Percentiles rank a stretch among this genome's conserved stretches.
Evolutionary conservation across 139 green algal genomes (phyloP).

Genomic region (Chlorella vulgaris): DNA sequence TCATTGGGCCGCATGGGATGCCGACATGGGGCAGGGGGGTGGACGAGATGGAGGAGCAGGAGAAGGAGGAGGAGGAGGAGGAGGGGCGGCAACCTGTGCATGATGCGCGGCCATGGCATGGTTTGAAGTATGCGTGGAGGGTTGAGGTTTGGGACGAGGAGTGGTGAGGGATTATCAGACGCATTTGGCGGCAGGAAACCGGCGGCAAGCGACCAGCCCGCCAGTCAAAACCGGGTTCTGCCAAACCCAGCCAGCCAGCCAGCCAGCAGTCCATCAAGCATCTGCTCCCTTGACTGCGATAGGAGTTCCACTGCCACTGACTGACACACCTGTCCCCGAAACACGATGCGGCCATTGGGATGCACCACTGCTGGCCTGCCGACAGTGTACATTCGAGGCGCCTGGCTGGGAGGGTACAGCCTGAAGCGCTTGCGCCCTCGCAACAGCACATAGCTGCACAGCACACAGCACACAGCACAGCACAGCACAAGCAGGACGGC

Average conservation of each 20-base stretch:
- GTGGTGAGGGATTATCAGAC: no score
- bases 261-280: not conserved
- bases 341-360: constrained; percentile 87
- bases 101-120: no score
- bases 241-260: no score
- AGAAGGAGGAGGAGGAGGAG: no score
- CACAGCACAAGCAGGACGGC: constrained; percentile 28
- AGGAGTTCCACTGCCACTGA: no score
- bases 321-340: constrained; percentile 70
- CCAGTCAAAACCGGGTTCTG: no score
- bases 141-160: no score
- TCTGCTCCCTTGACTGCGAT: not conserved
- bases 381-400: constrained; percentile 73
- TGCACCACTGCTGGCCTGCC: constrained; percentile 60
- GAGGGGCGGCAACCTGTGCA: no score
- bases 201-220: no score
- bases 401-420: constrained; percentile 68
- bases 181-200: no score
- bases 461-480: constrained; percentile 59
- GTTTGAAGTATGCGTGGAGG: no score
- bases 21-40: not conserved
- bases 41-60: not conserved
- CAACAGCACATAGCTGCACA: constrained; percentile 75
- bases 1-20: no score
- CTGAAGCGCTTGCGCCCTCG: constrained; percentile 82